A percentile compares a stretch with the other conserved stretches of the same genome.
phyloP scores from a whole-genome alignment of 2,329 filamentous ascomycete species.

The Penicillium sp. region DNA sequence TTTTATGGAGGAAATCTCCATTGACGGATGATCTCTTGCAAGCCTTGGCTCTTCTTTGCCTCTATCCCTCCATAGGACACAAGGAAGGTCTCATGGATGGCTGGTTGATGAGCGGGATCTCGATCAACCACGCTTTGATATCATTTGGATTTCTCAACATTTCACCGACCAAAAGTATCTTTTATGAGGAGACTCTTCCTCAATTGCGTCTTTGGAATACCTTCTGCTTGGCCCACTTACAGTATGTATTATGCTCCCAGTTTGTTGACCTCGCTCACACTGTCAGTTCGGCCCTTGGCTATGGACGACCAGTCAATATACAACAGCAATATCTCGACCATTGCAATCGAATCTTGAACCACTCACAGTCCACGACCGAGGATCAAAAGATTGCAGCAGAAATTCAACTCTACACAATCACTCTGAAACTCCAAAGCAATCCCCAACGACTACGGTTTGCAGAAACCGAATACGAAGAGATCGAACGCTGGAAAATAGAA shows the following conservation, averaged over 20 bases:
- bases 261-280: constrained; percentile 6
- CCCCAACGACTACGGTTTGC: constrained; percentile 24
- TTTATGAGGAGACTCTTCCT: constrained; percentile 27
- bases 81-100: constrained; percentile 33
- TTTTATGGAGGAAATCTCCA: constrained; percentile 28
- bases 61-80: constrained; percentile 30
- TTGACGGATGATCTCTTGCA: constrained; percentile 30
- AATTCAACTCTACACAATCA: constrained; percentile 31
- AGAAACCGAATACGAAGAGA: constrained; percentile 30
- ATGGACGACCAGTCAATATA: constrained; percentile 29
- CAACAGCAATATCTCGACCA: constrained; percentile 28
- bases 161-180: constrained; percentile 17
- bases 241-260: constrained; percentile 18
- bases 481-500: constrained; percentile 33
- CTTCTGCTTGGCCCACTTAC: constrained; percentile 31
- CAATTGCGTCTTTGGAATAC: constrained; percentile 34
- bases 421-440: constrained; percentile 23
- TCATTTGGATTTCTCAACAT: constrained; percentile 19
- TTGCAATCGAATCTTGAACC: constrained; percentile 28
- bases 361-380: constrained; percentile 27
- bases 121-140: constrained; percentile 31
- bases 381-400: constrained; percentile 31
- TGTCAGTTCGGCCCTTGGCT: constrained; percentile 27
- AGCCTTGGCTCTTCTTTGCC: constrained; percentile 28
- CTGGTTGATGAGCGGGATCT: constrained; percentile 35